Percentiles rank a stretch among this genome's conserved stretches.
phyloP scores from a whole-genome alignment of 768 basidiomycete genomes.

The Boletus rex-veris region DNA sequence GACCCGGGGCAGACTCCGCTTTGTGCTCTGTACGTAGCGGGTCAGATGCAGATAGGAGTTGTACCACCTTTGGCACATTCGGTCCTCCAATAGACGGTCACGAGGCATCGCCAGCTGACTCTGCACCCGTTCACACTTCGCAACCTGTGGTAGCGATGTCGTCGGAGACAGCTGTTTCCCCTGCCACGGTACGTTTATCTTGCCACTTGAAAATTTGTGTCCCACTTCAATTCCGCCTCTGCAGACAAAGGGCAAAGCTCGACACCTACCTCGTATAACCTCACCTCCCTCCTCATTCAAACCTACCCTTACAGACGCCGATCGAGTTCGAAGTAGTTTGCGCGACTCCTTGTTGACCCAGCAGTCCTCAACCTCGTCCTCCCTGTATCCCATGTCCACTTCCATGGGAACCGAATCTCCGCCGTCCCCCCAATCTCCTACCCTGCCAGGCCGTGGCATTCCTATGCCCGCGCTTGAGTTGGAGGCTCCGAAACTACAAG shows the following conservation, averaged over 20 bases:
- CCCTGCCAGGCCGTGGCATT: constrained; percentile 39
- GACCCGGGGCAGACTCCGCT: constrained; percentile 9
- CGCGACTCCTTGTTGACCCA: constrained; percentile 56
- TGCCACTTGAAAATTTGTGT: constrained; percentile 6
- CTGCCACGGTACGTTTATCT: constrained; percentile 21
- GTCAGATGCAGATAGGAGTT: constrained; percentile 23
- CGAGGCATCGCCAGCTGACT: constrained; percentile 3
- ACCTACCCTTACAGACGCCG: constrained; percentile 22
- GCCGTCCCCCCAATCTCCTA: constrained; percentile 57
- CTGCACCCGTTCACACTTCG: background rate
- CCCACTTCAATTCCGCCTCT: constrained; percentile 14
- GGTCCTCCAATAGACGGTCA: constrained; percentile 20
- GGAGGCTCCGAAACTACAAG: constrained; percentile 47
- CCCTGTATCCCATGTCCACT: constrained; percentile 73
- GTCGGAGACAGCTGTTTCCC: constrained; percentile 11
- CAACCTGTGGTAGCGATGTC: constrained; percentile 6
- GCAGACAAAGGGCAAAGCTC: constrained; percentile 35
- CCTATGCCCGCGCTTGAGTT: constrained; percentile 47
- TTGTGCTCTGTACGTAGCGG: constrained; percentile 7
- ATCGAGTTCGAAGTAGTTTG: constrained; percentile 52
- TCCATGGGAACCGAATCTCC: constrained; percentile 64
- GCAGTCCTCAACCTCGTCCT: constrained; percentile 67
- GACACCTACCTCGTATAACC: constrained; percentile 36
- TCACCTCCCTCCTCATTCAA: constrained; percentile 35
- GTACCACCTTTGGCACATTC: constrained; percentile 21